These are phyloP conservation scores for Cryptosporidium canis DNA, from an alignment of 169 alveolate genomes.

Conservation along the genomic window DNA sequence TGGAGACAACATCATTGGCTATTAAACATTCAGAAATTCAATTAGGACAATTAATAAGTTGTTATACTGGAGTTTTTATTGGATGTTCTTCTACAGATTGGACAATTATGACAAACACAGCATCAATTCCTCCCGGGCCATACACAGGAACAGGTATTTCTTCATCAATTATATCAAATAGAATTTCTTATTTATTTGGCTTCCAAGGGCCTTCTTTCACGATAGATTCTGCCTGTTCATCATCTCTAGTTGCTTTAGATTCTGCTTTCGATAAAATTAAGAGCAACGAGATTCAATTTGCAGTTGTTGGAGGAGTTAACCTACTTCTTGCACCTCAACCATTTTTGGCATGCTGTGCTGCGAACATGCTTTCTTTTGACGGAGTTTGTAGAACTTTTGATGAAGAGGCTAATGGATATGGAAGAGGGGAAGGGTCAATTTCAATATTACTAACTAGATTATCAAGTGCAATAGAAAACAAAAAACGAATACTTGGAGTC, in stretches of 20 bases:
- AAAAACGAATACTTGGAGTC: constrained; percentile 22
- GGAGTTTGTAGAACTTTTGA: constrained; percentile 83
- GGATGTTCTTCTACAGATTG: constrained; percentile 76
- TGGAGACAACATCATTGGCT: constrained; percentile 65
- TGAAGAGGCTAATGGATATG: constrained; percentile 79
- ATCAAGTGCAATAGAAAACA: constrained; percentile 34
- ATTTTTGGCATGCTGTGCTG: constrained; percentile 73
- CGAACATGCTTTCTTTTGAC: constrained; percentile 78
- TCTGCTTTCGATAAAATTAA: constrained; percentile 71
- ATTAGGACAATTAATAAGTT: not conserved
- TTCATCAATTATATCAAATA: constrained; percentile 75
- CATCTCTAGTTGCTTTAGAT: constrained; percentile 79
- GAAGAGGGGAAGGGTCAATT: constrained; percentile 82
- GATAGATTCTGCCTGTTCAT: constrained; percentile 81
- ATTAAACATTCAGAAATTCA: constrained; percentile 14
- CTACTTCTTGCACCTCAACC: constrained; percentile 62
- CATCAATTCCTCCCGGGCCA: constrained; percentile 73
- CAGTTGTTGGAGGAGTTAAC: constrained; percentile 71
- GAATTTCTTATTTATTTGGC: constrained; percentile 77
- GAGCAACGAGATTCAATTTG: not conserved
- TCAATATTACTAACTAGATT: constrained; percentile 61
- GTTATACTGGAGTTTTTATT: constrained; percentile 75
- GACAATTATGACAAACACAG: constrained; percentile 72
- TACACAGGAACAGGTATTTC: constrained; percentile 77
- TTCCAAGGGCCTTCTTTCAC: constrained; percentile 77